Base-by-base conservation (phyloP, 805 yeast species). In the Brettanomyces custersianus region DNA sequence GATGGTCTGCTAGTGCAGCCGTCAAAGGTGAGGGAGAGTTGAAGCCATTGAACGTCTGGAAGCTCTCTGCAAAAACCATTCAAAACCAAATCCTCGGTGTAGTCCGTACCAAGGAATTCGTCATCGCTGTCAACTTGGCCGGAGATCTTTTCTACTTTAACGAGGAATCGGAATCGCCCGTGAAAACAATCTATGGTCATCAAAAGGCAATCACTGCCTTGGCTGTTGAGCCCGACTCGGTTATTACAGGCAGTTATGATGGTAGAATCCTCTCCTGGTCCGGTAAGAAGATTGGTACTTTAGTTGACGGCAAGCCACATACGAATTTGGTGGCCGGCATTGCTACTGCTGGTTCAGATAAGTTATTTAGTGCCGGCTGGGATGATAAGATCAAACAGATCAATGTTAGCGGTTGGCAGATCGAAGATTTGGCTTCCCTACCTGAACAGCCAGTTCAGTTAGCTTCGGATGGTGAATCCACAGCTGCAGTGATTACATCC, bases 11-110 rank as follows among this genome's bases (percentile, higher is more conserved):
- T 17, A 68, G 63, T 20, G n/a, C 28, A 7, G 26, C 37, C 16
- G 70, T 70, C 20, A n/a, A n/a, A n/a, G n/a, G n/a, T n/a, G n/a
- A n/a, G n/a, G n/a, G n/a, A n/a, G n/a, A n/a, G n/a, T n/a, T n/a
- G n/a, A 60, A 66, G 38, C 45, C 63, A 10, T 31, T 66, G 5
- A 60, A 70, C 32, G 65, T 70, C 4, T 83, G 86, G 79, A 50
- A 49, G 4, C 55, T 74, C 18, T 66, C 65, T 7, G 57, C 58
- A 26, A 49, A 62, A 5, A n/a, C 20, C 13, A 57, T 83, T 17
- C 74, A 63, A 2, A 71, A 75, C 52, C 95, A 90, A 51, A 80
- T 82, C 47, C 77, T 86, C 12, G 96, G 96, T 18, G 77, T 87
- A 20, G 74, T 77, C 4, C 77, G 77, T 24, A 70, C 87, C n/a